phyloP scores from a whole-genome alignment of 306 rosid species.

The Astragalus membranaceus region DNA sequence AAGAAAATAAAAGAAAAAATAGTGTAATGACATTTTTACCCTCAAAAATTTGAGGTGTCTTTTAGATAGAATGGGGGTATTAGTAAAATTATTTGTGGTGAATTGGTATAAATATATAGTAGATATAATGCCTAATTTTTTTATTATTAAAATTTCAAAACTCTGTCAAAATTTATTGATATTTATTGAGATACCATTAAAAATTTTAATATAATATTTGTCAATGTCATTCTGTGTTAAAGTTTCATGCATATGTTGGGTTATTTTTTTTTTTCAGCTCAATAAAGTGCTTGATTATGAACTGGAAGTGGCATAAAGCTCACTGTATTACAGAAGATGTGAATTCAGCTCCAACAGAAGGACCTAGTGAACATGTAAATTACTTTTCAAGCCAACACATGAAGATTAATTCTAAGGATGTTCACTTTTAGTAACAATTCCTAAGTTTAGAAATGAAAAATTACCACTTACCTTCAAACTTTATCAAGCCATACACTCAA shows the following conservation, averaged over 20 bases:
- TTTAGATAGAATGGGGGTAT: no score
- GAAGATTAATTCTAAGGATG: not conserved
- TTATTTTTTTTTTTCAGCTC: slow-evolving; percentile 18
- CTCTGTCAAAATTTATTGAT: not conserved
- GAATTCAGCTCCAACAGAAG: slow-evolving; percentile 11
- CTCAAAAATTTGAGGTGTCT: no score
- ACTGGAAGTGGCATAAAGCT: slow-evolving; percentile 34
- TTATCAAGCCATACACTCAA: not conserved
- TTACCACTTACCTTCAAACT: not conserved
- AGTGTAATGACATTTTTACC: no score
- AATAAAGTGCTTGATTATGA: slow-evolving; percentile 22
- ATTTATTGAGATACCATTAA: not conserved
- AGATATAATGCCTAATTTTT: no score
- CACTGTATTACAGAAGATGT: slow-evolving; percentile 9
- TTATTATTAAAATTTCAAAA: no score
- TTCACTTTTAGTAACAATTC: not conserved
- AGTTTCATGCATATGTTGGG: not conserved
- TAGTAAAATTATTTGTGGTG: no score
- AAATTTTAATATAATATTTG: not conserved
- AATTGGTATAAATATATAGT: no score
- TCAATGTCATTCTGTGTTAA: not conserved
- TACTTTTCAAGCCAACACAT: not conserved
- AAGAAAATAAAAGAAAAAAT: no score
- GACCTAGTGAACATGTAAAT: slow-evolving; percentile 1
- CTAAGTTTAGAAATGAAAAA: not conserved